These are phyloP conservation scores for Astrothelium subdiscretum DNA, from an alignment of 495 filamentous ascomycete species.

Conservation along the genomic window DNA sequence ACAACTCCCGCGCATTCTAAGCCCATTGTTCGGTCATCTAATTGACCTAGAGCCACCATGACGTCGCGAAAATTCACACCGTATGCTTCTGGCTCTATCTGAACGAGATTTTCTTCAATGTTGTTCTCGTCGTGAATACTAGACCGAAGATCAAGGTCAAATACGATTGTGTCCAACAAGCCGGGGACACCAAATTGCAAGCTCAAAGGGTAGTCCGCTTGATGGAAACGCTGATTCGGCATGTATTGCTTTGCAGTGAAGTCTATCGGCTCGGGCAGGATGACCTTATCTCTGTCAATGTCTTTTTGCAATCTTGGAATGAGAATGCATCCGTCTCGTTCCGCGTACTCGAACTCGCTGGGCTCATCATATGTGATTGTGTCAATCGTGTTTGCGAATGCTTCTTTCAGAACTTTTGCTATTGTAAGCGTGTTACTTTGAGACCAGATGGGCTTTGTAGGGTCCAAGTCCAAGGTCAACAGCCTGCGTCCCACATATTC, in stretches of 20 bases:
- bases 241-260: not conserved
- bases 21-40: not conserved
- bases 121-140: not conserved
- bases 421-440: not conserved
- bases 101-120: not conserved
- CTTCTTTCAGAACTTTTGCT: not conserved
- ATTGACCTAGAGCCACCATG: not conserved
- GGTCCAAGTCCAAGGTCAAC: not conserved
- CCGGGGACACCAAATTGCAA: not conserved
- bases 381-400: not conserved
- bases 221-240: not conserved
- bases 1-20: not conserved
- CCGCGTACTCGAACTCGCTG: not conserved
- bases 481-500: not conserved
- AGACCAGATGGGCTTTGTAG: not conserved
- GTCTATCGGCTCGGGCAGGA: not conserved
- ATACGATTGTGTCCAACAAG: conserved; percentile 1
- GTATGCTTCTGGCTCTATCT: conserved; percentile 3
- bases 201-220: not conserved
- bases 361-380: not conserved
- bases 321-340: not conserved
- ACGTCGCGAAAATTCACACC: conserved; percentile 3
- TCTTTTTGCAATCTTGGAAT: not conserved
- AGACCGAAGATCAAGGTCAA: not conserved
- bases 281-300: not conserved